Percentiles rank a stretch among this genome's conserved stretches.
Conservation (phyloP, 495 filamentous ascomycete genomes). For the Aspergillus leporis region DNA sequence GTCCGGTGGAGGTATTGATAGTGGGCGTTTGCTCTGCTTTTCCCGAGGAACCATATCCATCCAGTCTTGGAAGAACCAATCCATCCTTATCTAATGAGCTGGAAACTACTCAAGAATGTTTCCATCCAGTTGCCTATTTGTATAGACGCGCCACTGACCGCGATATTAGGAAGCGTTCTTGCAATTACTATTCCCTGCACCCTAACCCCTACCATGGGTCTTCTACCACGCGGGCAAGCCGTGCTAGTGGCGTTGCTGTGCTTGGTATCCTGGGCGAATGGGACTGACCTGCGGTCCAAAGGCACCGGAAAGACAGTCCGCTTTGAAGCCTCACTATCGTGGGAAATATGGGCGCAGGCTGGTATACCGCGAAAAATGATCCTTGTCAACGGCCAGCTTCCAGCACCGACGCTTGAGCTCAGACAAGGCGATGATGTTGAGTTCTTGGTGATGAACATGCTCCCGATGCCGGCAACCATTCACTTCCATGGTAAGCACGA, state of each 20-base stretch:
- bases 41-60: too few relatives aligned
- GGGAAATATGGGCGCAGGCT: conserved; percentile 18
- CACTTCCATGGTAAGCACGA: conserved; percentile 49
- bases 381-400: conserved; percentile 58
- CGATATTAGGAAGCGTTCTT: too few relatives aligned
- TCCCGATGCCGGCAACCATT: conserved; percentile 47
- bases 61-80: too few relatives aligned
- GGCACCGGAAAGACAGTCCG: conserved; percentile 15
- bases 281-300: not conserved
- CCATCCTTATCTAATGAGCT: too few relatives aligned
- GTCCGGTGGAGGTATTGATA: too few relatives aligned
- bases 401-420: conserved; percentile 53
- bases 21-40: too few relatives aligned
- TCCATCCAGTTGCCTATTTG: too few relatives aligned
- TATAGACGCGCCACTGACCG: too few relatives aligned
- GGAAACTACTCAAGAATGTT: too few relatives aligned
- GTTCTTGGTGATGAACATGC: conserved; percentile 54
- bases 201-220: conserved; percentile 3
- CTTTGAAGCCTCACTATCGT: conserved; percentile 21
- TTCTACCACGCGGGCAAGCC: conserved; percentile 3
- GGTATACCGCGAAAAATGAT: conserved; percentile 42
- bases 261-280: conserved; percentile 10
- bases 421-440: conserved; percentile 59
- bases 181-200: too few relatives aligned
- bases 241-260: conserved; percentile 12